These are phyloP conservation scores for Tuber borchii DNA, from an alignment of 495 filamentous ascomycete species.

Conservation along the genomic window DNA sequence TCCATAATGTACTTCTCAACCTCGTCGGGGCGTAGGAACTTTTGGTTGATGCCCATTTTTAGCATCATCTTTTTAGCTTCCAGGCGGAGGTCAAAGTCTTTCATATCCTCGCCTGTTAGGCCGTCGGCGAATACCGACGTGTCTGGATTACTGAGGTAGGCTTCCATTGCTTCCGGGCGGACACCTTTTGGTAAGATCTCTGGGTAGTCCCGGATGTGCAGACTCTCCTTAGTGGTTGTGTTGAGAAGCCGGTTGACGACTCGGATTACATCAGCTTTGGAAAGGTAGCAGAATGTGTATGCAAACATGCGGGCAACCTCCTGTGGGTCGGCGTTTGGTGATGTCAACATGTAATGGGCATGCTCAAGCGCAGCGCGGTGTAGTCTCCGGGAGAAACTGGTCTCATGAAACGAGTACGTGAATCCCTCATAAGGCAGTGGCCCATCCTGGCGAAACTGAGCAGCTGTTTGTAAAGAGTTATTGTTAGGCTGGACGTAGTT, in stretches of 20 bases:
- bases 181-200: constrained; percentile 44
- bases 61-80: constrained; percentile 45
- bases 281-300: constrained; percentile 56
- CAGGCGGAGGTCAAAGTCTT: constrained; percentile 40
- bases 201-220: constrained; percentile 58
- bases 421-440: constrained; percentile 48
- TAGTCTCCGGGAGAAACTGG: constrained; percentile 62
- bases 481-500: constrained; percentile 8
- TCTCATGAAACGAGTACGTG: constrained; percentile 53
- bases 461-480: constrained; percentile 8
- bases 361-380: constrained; percentile 61
- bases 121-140: constrained; percentile 36
- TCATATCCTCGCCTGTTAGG: constrained; percentile 26
- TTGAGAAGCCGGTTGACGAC: constrained; percentile 47
- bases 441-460: constrained; percentile 35
- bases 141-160: constrained; percentile 45
- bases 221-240: constrained; percentile 45
- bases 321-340: constrained; percentile 49
- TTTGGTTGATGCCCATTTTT: constrained; percentile 54
- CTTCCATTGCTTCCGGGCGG: constrained; percentile 43
- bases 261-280: constrained; percentile 47
- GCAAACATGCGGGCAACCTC: constrained; percentile 57
- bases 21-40: constrained; percentile 68
- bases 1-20: constrained; percentile 62
- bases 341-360: constrained; percentile 55